Evolutionary conservation across 345 rosid species (phyloP), one percentile per base, ranked within the genome.

Genomic region (Pistacia integerrima): DNA sequence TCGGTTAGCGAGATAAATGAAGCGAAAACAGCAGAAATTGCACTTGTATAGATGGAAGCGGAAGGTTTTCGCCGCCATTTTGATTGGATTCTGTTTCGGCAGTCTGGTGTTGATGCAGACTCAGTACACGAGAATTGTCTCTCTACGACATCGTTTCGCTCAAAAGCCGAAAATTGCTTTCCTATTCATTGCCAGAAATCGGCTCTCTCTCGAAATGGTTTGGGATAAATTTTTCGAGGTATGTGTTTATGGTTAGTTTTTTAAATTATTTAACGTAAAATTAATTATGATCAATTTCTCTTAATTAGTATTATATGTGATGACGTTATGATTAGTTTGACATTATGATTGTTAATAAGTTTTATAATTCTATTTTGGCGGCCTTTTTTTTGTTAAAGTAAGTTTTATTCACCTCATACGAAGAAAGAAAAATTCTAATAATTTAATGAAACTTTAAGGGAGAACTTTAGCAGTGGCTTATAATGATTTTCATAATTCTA

Each of bases 141-240:
- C 93, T 48, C 64, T 88, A 75, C 89, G 74, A 51, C 86, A 84
- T 55, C 87, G 78, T 69, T 77, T 82, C 25, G 48, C 64, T 77
- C 74, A 75, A 62, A 83, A 77, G 69, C 91, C 90, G n/a, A 89
- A 87, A 77, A 87, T 96, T 69, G 97, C 99, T 8, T 91, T 96
- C 76, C 82, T 96, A 14, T 96, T 93, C 81, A 92, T 96, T 17
- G 90, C 99, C 0, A 82, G 98, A 71, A 96, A 96, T 70, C 94
- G 98, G 3, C 88, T 96, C 20, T 91, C 98, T 69, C 93, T 96
- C 20, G 97, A 96, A 16, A 74, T 91, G 72, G 84, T 90, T 17
- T 96, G 99, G 99, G 92, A 93, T 75, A 84, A 92, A 0, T 96
- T 93, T 79, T 86, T 96, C 78, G 77, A 86, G 97, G 99, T 86